Evolutionary conservation across 2,329 filamentous ascomycete species (phyloP).

Genomic region (Teratosphaeria destructans): DNA sequence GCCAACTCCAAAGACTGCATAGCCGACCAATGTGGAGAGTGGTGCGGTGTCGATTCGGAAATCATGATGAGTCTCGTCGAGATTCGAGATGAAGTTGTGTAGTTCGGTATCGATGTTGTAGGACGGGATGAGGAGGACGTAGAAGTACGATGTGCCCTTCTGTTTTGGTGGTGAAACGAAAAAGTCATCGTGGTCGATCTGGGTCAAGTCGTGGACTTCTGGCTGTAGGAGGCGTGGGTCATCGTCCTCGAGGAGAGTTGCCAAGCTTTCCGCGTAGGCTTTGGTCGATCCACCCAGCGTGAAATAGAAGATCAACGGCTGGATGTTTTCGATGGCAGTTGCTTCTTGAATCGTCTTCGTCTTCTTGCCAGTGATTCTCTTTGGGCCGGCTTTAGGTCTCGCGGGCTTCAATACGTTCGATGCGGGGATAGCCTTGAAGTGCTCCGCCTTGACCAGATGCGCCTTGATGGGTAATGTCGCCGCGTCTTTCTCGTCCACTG

Average conservation of each 20-base stretch:
- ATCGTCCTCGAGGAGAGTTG: slow-evolving; percentile 40
- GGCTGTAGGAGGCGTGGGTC: slow-evolving; percentile 41
- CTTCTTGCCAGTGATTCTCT: slow-evolving; percentile 21
- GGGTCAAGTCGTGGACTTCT: slow-evolving; percentile 64
- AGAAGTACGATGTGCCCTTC: slow-evolving; percentile 54
- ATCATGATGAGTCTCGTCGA: slow-evolving; percentile 89
- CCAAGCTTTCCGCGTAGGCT: slow-evolving; percentile 56
- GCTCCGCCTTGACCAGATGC: slow-evolving; percentile 1
- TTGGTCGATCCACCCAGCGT: slow-evolving; percentile 79
- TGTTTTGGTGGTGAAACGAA: slow-evolving; percentile 60
- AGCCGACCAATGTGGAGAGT: slow-evolving; percentile 65
- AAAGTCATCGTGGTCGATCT: slow-evolving; percentile 87
- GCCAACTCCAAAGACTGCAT: slow-evolving; percentile 88
- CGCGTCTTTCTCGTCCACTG: not conserved
- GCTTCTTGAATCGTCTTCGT: slow-evolving; percentile 6
- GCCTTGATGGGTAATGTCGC: not conserved
- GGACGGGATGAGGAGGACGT: slow-evolving; percentile 74
- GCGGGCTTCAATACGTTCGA: not conserved
- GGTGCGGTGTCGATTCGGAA: slow-evolving; percentile 91
- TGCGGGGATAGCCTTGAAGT: slow-evolving; percentile 3
- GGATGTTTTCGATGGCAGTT: slow-evolving; percentile 32
- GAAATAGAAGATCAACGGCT: slow-evolving; percentile 77
- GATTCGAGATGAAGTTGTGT: slow-evolving; percentile 74
- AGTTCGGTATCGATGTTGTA: slow-evolving; percentile 94
- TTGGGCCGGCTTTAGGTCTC: slow-evolving; percentile 14